phyloP scores from a whole-genome alignment of 2,329 filamentous ascomycete genomes.

The Ophiocordyceps camponoti-rufipedis region DNA sequence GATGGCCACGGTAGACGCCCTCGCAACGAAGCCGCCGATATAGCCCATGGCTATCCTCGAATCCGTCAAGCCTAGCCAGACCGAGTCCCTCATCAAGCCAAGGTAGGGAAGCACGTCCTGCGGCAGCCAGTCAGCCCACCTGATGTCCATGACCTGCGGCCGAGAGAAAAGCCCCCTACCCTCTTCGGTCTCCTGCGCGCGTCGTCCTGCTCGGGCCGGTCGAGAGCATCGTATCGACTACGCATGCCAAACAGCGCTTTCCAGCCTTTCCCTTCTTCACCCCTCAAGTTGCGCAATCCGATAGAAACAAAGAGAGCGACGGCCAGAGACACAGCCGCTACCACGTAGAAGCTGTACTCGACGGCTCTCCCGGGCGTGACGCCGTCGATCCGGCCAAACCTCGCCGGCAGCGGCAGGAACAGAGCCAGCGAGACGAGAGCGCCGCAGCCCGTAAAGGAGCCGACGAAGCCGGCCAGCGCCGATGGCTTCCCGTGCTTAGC shows the following conservation, averaged over 20 bases:
- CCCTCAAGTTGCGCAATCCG: conserved; percentile 49
- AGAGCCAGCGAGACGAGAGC: conserved; percentile 66
- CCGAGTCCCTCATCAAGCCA: conserved; percentile 40
- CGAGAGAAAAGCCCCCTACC: not conserved
- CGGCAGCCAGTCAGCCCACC: not conserved
- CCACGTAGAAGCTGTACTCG: conserved; percentile 72
- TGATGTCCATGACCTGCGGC: not conserved
- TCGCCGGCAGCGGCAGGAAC: conserved; percentile 75
- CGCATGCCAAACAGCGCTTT: conserved; percentile 30
- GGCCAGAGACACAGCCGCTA: conserved; percentile 51
- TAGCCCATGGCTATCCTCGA: conserved; percentile 73
- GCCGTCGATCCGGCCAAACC: conserved; percentile 54
- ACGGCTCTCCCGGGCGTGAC: conserved; percentile 58
- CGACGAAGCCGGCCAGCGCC: conserved; percentile 70
- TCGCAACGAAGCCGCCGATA: conserved; percentile 82
- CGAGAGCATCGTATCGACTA: conserved; percentile 7
- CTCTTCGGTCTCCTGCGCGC: conserved; percentile 1
- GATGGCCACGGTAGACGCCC: conserved; percentile 87
- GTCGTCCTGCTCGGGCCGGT: conserved; percentile 5
- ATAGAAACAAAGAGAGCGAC: conserved; percentile 63
- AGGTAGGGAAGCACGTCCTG: conserved; percentile 35
- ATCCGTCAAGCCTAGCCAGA: conserved; percentile 57
- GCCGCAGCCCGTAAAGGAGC: conserved; percentile 80
- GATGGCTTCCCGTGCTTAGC: conserved; percentile 26
- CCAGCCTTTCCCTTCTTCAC: conserved; percentile 66